Evolutionary conservation across 352 stramenopile species (phyloP).

Genomic region (Phytophthora pisi): DNA sequence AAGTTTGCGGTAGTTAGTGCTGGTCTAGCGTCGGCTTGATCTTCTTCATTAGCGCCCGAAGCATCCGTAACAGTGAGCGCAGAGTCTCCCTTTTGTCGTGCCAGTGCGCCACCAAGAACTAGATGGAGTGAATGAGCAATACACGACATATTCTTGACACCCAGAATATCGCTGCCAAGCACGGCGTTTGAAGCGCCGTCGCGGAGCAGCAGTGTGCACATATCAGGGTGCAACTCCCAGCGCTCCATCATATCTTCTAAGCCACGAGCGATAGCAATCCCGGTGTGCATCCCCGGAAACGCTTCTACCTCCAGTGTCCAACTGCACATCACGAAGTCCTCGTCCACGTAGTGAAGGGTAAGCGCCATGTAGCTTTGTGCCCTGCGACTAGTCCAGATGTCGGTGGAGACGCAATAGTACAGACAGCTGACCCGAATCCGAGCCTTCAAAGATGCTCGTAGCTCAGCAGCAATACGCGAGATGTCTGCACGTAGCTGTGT

Average conservation of each 20-base stretch:
- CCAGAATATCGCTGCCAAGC: not conserved
- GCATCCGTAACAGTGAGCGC: not conserved
- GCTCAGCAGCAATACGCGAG: not conserved
- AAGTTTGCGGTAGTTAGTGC: not conserved
- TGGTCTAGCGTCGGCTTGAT: not conserved
- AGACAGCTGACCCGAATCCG: not conserved
- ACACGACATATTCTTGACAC: not conserved
- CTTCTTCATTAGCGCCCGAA: not conserved
- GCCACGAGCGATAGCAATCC: not conserved
- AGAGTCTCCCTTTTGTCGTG: not conserved
- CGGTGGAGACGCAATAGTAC: conserved; percentile 12
- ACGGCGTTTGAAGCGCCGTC: not conserved
- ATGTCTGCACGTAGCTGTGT: conserved; percentile 15
- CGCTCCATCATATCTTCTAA: not conserved
- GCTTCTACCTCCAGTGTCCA: not conserved
- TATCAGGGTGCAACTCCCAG: not conserved
- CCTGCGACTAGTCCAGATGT: conserved; percentile 12
- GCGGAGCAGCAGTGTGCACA: not conserved
- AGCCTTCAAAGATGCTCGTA: conserved; percentile 12
- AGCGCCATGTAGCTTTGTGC: conserved; percentile 12
- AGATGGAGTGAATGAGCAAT: not conserved
- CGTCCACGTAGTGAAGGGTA: too few species aligned
- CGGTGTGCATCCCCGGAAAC: not conserved
- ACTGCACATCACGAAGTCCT: not conserved
- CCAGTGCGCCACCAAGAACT: not conserved